Evolutionary conservation across 2,329 filamentous ascomycete genomes (phyloP).

Genomic region (Aspergillus tubingensis): DNA sequence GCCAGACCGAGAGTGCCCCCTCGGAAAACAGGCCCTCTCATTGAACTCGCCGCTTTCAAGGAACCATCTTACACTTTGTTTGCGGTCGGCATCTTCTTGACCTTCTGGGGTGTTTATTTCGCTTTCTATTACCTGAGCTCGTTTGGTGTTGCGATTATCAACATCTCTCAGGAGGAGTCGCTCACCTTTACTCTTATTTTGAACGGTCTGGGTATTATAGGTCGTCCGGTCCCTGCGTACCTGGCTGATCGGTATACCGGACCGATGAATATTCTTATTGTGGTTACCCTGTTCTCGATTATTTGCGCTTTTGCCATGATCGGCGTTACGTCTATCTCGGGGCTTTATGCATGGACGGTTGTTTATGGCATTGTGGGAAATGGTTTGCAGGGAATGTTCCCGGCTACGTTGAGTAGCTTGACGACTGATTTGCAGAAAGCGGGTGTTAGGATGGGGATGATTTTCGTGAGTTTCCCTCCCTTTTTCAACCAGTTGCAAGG

Average conservation of each 20-base stretch:
- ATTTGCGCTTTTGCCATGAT: not conserved
- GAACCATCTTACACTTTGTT: constrained; percentile 59
- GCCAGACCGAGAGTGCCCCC: constrained; percentile 52
- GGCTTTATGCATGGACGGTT: not conserved
- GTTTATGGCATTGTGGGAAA: not conserved
- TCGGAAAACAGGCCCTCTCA: constrained; percentile 52
- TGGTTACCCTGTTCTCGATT: not conserved
- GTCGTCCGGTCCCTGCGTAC: not conserved
- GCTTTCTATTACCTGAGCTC: constrained; percentile 60
- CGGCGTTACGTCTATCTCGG: not conserved
- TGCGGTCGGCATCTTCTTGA: constrained; percentile 47
- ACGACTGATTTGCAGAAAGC: not conserved
- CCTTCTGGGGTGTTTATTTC: constrained; percentile 57
- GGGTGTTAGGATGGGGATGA: not conserved
- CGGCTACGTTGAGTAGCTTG: not conserved
- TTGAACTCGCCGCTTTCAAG: constrained; percentile 60
- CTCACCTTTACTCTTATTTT: constrained; percentile 1
- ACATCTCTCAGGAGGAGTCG: constrained; percentile 46
- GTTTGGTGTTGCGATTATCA: constrained; percentile 47
- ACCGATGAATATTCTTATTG: not conserved
- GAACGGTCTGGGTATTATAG: constrained; percentile 3
- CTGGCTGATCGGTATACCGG: constrained; percentile 1
- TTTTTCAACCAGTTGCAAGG: fast-evolving
- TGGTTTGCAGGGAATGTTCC: not conserved
- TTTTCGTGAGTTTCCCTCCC: not conserved